These are phyloP conservation scores for Rhododendron vialii DNA, from an alignment of 148 eudicot species.

Conservation along the genomic window DNA sequence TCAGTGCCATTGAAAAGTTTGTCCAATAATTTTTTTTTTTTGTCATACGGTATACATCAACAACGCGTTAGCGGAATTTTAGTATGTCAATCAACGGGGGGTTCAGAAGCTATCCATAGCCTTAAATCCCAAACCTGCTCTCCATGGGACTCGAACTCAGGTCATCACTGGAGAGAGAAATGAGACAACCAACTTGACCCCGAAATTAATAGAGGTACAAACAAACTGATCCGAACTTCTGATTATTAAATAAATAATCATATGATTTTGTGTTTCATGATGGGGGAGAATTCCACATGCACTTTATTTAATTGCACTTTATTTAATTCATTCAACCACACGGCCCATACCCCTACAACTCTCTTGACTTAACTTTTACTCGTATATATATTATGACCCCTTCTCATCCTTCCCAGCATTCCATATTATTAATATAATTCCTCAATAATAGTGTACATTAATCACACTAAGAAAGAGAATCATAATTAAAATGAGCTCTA, in stretches of 20 bases:
- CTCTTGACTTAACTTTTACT: background rate
- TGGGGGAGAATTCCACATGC: background rate
- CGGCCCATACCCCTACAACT: background rate
- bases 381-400: background rate
- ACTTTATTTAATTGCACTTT: background rate
- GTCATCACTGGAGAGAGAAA: too few relatives aligned
- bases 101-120: too few relatives aligned
- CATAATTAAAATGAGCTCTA: background rate
- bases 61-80: too few relatives aligned
- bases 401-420: constrained; percentile 10
- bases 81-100: too few relatives aligned
- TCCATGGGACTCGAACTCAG: too few relatives aligned
- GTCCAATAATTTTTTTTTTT: background rate
- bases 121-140: too few relatives aligned
- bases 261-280: background rate
- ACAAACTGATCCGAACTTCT: background rate
- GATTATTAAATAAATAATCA: too few relatives aligned
- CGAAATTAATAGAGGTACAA: too few relatives aligned
- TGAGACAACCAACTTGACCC: too few relatives aligned
- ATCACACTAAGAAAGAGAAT: background rate
- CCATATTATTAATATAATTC: background rate
- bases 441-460: background rate
- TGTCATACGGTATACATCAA: too few relatives aligned
- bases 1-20: background rate
- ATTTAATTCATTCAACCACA: constrained; percentile 1